phyloP scores from a whole-genome alignment of 2,329 filamentous ascomycete species.

The Rhexocercosporidium sp. region DNA sequence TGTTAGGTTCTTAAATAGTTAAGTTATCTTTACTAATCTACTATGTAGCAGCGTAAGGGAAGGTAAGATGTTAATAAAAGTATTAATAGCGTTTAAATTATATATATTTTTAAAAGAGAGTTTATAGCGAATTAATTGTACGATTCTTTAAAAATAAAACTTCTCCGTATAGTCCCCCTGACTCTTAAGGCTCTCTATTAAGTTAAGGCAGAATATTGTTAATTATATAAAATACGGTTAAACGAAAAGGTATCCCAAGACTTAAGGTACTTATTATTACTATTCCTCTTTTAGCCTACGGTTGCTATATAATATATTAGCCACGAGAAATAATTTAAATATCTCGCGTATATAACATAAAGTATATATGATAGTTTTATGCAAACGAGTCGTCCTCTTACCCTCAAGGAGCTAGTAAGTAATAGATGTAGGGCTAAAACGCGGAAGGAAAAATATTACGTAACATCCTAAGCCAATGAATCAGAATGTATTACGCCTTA shows the following conservation, averaged over 20 bases:
- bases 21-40: not conserved
- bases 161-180: not conserved
- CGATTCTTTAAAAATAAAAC: not conserved
- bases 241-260: not conserved
- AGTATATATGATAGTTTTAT: not conserved
- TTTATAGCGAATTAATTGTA: not conserved
- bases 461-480: not conserved
- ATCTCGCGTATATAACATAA: not conserved
- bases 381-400: not conserved
- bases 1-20: conserved; percentile 12
- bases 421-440: not conserved
- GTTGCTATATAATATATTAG: not conserved
- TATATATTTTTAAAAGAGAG: not conserved
- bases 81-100: not conserved
- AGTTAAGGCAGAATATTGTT: not conserved
- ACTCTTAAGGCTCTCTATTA: not conserved
- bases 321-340: not conserved
- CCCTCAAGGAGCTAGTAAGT: not conserved
- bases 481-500: not conserved
- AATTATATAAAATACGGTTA: not conserved
- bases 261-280: not conserved
- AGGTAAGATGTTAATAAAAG: not conserved
- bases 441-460: not conserved
- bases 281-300: not conserved
- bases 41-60: not conserved